Evolutionary conservation across 345 rosid genomes (phyloP), one percentile per base, ranked within the genome.

Genomic region (Turnera subulata): DNA sequence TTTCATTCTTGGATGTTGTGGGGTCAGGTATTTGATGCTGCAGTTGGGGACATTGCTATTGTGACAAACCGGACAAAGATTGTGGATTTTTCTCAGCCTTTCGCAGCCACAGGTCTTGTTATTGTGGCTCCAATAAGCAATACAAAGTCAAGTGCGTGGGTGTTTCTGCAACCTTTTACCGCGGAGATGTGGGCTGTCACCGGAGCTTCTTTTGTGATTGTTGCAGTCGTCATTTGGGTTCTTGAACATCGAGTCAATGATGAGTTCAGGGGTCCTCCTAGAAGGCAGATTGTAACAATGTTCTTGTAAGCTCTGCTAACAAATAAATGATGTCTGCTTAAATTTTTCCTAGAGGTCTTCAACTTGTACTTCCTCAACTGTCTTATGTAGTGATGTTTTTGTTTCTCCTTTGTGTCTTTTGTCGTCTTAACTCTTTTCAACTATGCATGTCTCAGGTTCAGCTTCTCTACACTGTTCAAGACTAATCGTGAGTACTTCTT

Each of bases 11-110:
- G 4, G 22, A 47, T 44, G 40, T 58, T 69, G 4, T 42, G n/a
- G 69, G 67, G 25, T 76, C 39, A 92, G 98, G 77, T 47, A 46
- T 79, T 71, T 11, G 96, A 92, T 79, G 98, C 84, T 56, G 94
- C 80, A 24, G 85, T 89, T 62, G 98, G 98, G 50, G 97, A 89
- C 59, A 62, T 86, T 43, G 58, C 93, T 1, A 86, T 89, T 55
- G 60, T 74, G 39, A 84, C 82, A 44, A 92, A 89, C 73, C 77
- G 98, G 74, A 83, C 91, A 25, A 89, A 73, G 80, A 72, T 81
- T 13, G 93, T 84, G 67, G 98, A 92, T 75, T 92, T 89, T 64
- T 81, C 97, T 29, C 98, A 88, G 73, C 98, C 98, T 47, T 92
- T 63, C 19, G 65, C 56, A 46, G 55, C 65, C 24, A 59, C 61